These are phyloP conservation scores for Metschnikowia colocasiae DNA, from an alignment of 805 yeast genomes.

Conservation along the genomic window DNA sequence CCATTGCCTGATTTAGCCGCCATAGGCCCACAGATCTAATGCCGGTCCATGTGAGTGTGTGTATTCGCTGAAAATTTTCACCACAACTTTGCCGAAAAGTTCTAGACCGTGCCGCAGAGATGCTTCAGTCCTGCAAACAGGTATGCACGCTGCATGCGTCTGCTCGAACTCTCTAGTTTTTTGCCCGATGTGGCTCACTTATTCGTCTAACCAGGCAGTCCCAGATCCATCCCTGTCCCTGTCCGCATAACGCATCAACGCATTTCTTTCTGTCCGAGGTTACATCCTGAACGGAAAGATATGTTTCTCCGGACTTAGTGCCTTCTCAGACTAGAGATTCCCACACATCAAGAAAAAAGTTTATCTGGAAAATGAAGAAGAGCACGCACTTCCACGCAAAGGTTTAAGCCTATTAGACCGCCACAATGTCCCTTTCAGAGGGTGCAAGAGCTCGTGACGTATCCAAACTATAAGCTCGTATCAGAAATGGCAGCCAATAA, in stretches of 20 bases:
- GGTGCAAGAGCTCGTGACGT: not conserved
- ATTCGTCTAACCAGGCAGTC: not conserved
- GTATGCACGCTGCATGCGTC: not conserved
- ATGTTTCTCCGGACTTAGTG: not conserved
- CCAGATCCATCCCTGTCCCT: slow-evolving; percentile 1
- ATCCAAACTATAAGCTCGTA: not conserved
- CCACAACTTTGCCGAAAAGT: not conserved
- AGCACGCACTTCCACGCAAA: not conserved
- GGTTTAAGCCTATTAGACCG: not conserved
- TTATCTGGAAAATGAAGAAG: not conserved
- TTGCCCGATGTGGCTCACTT: slow-evolving; percentile 2
- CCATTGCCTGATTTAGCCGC: slow-evolving; percentile 1
- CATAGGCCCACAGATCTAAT: not conserved
- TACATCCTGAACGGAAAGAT: not conserved
- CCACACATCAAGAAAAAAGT: not conserved
- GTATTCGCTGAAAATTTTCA: not conserved
- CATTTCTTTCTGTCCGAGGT: not conserved
- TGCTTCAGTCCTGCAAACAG: not conserved
- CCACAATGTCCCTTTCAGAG: not conserved
- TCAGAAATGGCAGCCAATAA: not conserved
- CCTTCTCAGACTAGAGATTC: too few species aligned
- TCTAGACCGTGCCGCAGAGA: slow-evolving; percentile 4
- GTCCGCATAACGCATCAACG: not conserved
- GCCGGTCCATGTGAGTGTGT: not conserved
- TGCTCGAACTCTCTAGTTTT: not conserved